Percentiles rank a stretch among this genome's conserved stretches.
These are phyloP conservation scores for Thalassiosira hispida DNA, from an alignment of 352 stramenopile genomes.

Conservation along the genomic window DNA sequence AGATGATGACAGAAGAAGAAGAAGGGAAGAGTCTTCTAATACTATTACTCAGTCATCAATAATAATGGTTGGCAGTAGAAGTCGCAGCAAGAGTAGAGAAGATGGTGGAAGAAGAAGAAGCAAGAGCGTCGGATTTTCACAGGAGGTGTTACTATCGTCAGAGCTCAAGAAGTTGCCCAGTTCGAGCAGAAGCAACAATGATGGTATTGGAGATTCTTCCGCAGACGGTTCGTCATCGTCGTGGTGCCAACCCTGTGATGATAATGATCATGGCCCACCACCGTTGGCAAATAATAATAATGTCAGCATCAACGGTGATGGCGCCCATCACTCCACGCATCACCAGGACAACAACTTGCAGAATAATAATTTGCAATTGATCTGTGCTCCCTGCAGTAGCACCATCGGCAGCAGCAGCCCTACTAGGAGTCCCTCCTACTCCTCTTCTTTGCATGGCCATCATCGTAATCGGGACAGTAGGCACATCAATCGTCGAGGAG, in stretches of 20 bases:
- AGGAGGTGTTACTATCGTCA: too few species aligned
- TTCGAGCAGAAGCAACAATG: not conserved
- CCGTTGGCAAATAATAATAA: too few species aligned
- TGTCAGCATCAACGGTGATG: too few species aligned
- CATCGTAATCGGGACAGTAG: too few species aligned
- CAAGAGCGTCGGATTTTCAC: not conserved
- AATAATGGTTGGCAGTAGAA: not conserved
- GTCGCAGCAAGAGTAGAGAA: too few species aligned
- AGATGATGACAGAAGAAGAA: not conserved
- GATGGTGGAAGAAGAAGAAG: not conserved
- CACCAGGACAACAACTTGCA: not conserved
- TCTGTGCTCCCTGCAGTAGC: not conserved
- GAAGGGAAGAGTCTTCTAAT: not conserved
- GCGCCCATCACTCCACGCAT: too few species aligned
- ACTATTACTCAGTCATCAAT: not conserved
- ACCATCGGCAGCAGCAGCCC: not conserved
- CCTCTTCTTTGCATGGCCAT: too few species aligned
- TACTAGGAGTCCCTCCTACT: too few species aligned
- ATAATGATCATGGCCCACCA: too few species aligned
- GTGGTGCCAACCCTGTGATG: not conserved
- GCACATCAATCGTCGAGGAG: too few species aligned
- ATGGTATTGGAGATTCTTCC: not conserved
- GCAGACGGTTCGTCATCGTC: not conserved
- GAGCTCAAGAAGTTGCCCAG: too few species aligned
- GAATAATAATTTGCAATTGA: not conserved